Evolutionary conservation across 352 stramenopile species (phyloP).

Genomic region (Phytophthora vignae): DNA sequence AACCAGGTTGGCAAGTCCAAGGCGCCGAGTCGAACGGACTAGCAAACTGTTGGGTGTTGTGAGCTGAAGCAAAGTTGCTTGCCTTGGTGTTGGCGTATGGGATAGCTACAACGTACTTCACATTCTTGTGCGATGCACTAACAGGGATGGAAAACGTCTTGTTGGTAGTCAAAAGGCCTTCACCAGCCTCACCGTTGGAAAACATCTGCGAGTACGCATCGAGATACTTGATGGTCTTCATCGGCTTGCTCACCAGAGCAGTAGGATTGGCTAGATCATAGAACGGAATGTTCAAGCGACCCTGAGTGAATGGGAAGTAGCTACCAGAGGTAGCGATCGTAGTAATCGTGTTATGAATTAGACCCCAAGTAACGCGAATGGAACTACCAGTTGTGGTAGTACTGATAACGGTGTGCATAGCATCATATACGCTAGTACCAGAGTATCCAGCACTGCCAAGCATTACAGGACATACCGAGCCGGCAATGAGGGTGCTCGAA

Average conservation of each 20-base stretch:
- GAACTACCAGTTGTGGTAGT: fast-evolving
- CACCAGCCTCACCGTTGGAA: background rate
- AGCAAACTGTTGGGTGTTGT: background rate
- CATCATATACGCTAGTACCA: background rate
- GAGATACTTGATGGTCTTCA: conserved; percentile 34
- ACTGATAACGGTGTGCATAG: background rate
- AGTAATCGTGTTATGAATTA: background rate
- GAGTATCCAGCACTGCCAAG: background rate
- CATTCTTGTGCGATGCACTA: background rate
- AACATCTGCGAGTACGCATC: conserved; percentile 37
- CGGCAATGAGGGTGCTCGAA: background rate
- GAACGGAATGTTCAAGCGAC: conserved; percentile 30
- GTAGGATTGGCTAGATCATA: conserved; percentile 39
- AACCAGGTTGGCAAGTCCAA: no score
- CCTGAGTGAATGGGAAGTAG: background rate
- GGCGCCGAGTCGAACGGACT: no score
- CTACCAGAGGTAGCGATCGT: background rate
- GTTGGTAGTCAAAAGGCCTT: conserved; percentile 4
- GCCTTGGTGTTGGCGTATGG: background rate
- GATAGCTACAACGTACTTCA: background rate
- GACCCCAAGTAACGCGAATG: background rate
- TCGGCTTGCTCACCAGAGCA: conserved; percentile 31
- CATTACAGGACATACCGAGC: background rate
- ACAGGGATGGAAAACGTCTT: background rate
- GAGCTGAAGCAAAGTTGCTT: background rate